Evolutionary conservation across 2,329 filamentous ascomycete genomes (phyloP).

Genomic region (Aspergillus novoparasiticus): DNA sequence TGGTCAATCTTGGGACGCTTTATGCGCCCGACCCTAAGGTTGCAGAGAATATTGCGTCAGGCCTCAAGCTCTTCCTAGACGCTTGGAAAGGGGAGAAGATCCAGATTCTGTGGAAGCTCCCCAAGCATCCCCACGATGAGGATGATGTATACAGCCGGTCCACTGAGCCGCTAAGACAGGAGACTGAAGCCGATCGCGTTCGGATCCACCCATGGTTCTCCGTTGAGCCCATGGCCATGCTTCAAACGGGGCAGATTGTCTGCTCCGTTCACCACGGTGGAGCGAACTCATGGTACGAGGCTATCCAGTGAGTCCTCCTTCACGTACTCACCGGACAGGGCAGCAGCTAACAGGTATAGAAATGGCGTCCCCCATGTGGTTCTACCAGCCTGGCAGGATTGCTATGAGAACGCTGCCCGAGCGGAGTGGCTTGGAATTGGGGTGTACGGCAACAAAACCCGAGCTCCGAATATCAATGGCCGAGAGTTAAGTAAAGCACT

Average conservation of each 20-base stretch:
- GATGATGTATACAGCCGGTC: slow-evolving; percentile 24
- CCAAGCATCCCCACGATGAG: slow-evolving; percentile 24
- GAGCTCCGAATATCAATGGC: slow-evolving; percentile 34
- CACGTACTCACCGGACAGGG: neutral
- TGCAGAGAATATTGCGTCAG: slow-evolving; percentile 43
- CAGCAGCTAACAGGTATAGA: slow-evolving; percentile 21
- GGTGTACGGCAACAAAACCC: slow-evolving; percentile 37
- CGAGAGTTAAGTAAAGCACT: slow-evolving; percentile 33
- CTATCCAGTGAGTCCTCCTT: slow-evolving; percentile 38
- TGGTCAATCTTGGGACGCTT: slow-evolving; percentile 54
- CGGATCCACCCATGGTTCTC: slow-evolving; percentile 48
- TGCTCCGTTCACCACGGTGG: slow-evolving; percentile 51
- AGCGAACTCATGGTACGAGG: slow-evolving; percentile 51
- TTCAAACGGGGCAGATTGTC: slow-evolving; percentile 41
- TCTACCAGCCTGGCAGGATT: slow-evolving; percentile 49
- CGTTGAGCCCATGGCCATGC: slow-evolving; percentile 39
- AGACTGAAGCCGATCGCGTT: slow-evolving; percentile 35
- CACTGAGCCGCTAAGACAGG: slow-evolving; percentile 22
- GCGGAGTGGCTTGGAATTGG: slow-evolving; percentile 48
- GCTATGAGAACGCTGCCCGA: slow-evolving; percentile 46
- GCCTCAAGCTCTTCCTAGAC: slow-evolving; percentile 42
- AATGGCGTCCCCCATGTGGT: slow-evolving; percentile 49
- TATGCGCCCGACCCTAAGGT: slow-evolving; percentile 34
- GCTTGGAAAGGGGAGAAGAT: slow-evolving; percentile 24
- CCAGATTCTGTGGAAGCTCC: slow-evolving; percentile 46